Percentiles rank a stretch among this genome's conserved stretches.
Conservation (phyloP, 1,284 basidiomycete species). For the Marasmius fiardii region DNA sequence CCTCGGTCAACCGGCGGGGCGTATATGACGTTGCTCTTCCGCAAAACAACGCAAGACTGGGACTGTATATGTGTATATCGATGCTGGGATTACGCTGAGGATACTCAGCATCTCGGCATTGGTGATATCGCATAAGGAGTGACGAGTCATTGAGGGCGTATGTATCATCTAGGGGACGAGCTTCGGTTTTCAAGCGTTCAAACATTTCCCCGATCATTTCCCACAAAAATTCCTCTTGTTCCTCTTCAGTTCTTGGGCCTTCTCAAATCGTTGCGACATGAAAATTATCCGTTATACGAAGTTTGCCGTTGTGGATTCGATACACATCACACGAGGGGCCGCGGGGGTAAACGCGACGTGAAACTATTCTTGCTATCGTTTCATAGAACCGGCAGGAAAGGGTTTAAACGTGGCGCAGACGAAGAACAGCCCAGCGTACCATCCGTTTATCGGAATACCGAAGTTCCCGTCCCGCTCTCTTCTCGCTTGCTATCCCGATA, state of each 20-base stretch:
- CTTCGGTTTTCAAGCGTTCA: too few species aligned
- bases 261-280: neutral
- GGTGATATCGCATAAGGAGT: too few species aligned
- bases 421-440: conserved; percentile 3
- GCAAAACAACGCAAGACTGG: too few species aligned
- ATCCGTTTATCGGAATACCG: conserved; percentile 33
- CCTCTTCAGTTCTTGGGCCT: neutral
- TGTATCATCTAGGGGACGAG: too few species aligned
- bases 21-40: too few species aligned
- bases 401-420: neutral
- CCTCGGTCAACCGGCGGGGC: too few species aligned
- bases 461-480: conserved; percentile 34
- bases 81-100: too few species aligned
- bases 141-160: too few species aligned
- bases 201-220: too few species aligned
- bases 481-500: conserved; percentile 43
- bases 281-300: neutral
- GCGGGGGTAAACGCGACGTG: neutral
- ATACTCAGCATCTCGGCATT: too few species aligned
- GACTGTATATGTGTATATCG: too few species aligned
- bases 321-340: neutral
- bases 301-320: neutral
- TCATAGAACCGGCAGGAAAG: neutral
- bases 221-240: neutral
- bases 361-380: neutral